Evolutionary conservation across 305 asterid species (phyloP), one percentile per base, ranked within the genome.

Genomic region (Rubia balearica): DNA sequence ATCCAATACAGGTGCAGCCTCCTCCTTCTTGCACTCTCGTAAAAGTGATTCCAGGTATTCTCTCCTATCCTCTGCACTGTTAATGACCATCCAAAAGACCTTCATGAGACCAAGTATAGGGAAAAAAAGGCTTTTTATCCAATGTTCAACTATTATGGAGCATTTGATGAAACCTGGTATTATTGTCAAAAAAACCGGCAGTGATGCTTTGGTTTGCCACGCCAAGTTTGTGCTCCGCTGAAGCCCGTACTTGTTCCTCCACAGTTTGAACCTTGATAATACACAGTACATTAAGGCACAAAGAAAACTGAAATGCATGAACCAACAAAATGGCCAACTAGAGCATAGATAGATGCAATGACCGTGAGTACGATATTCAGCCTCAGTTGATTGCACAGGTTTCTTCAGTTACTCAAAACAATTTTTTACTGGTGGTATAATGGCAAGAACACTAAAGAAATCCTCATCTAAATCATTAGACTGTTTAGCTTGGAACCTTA

Each of bases 161-260:
- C 51, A 71, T 9, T 73, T 21, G 74, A 69, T 19, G 74, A 74
- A 71, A 89, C 98, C 99, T 95, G 19, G 99, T 95, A 82, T 95
- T 92, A 65, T 95, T 95, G 83, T 95, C 98, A 74, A 95, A 95
- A 85, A 95, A 95, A 0, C 99, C 99, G 78, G 99, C 99, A 82
- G 99, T 95, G 75, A 95, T 95, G 86, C 99, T 95, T 84, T 95
- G 99, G 83, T 95, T 95, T 49, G 99, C 99, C 77, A 95, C 98
- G 80, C 99, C 99, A 76, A 95, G 99, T 85, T 95, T 95, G 88
- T 95, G 99, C 84, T 95, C 99, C 61, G 99, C 99, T 27, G 99
- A 85, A 74, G 99, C 99, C 80, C 99, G 87, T 77, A 95, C 99
- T 85, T 95, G 98, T 81, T 95, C 99, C 87, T 95, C 99, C 85